phyloP scores from a whole-genome alignment of 1,139 yeast genomes.

The Ogataea hybrid region DNA sequence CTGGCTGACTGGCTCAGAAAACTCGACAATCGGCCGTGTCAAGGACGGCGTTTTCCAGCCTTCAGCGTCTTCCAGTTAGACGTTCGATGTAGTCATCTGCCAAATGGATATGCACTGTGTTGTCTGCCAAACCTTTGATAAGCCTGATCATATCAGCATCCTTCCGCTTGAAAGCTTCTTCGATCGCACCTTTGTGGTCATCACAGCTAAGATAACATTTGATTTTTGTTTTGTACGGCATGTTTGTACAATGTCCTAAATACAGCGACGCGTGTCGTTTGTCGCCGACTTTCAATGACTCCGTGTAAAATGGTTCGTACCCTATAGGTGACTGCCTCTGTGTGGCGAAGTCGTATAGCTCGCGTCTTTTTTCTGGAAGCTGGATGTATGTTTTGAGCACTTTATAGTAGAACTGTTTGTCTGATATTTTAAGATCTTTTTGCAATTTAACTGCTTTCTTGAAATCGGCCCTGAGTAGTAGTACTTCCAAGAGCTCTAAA shows the following conservation, averaged over 20 bases:
- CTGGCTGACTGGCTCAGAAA: conserved; percentile 83
- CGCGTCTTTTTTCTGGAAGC: conserved; percentile 55
- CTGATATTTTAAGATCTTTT: conserved; percentile 61
- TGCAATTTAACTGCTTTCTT: conserved; percentile 55
- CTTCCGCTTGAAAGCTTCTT: conserved; percentile 56
- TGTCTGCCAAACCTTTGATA: conserved; percentile 34
- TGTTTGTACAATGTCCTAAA: conserved; percentile 36
- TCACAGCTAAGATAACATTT: conserved; percentile 51
- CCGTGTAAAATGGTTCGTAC: conserved; percentile 59
- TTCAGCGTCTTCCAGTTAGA: conserved; percentile 24
- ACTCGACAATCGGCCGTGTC: conserved; percentile 45
- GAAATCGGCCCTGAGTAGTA: conserved; percentile 59
- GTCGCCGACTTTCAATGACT: conserved; percentile 50
- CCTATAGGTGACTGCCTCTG: conserved; percentile 70
- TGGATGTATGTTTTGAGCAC: conserved; percentile 54
- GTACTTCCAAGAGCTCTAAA: conserved; percentile 49
- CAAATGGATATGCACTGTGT: conserved; percentile 31
- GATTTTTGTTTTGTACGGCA: conserved; percentile 42
- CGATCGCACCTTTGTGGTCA: conserved; percentile 55
- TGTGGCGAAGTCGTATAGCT: conserved; percentile 46
- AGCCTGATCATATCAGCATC: conserved; percentile 45
- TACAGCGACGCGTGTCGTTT: conserved; percentile 41
- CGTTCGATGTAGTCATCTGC: conserved; percentile 32
- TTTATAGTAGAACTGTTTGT: conserved; percentile 62
- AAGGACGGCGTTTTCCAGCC: conserved; percentile 41